Percentiles rank a stretch among this genome's conserved stretches.
phyloP scores from a whole-genome alignment of 495 filamentous ascomycete species.

The Hypoxylon fuscum region DNA sequence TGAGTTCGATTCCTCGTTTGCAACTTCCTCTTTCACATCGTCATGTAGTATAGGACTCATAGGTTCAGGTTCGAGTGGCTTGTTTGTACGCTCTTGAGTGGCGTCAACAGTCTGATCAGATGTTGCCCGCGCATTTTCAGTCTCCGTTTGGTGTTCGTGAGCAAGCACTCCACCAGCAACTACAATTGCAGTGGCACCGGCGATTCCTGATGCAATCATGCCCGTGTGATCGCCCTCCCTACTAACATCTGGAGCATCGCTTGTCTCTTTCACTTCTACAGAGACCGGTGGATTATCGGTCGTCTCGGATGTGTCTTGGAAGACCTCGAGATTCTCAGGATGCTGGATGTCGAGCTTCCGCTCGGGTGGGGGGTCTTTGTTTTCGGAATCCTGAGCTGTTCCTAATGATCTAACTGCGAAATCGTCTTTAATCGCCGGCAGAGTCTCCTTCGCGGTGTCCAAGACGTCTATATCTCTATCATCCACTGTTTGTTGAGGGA shows the following conservation, averaged over 20 bases:
- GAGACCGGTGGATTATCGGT: neutral
- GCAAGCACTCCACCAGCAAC: neutral
- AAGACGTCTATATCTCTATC: neutral
- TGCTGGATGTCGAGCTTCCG: neutral
- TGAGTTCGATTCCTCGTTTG: neutral
- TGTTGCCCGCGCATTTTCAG: neutral
- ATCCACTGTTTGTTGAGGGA: slow-evolving; percentile 1
- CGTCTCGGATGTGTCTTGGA: slow-evolving; percentile 1
- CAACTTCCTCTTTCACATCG: neutral
- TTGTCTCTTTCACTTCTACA: neutral
- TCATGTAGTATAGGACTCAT: neutral
- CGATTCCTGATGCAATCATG: slow-evolving; percentile 3
- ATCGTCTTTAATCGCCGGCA: neutral
- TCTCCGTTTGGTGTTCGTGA: slow-evolving; percentile 1
- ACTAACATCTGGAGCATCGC: neutral
- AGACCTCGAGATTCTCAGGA: neutral
- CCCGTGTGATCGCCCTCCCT: neutral
- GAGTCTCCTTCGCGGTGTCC: neutral
- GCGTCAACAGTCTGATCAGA: neutral
- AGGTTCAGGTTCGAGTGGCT: slow-evolving; percentile 2
- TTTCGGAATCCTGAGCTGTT: neutral
- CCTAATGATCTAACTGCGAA: neutral
- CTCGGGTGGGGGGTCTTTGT: slow-evolving; percentile 3
- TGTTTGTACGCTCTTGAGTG: neutral
- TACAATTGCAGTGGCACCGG: slow-evolving; percentile 11